These are phyloP conservation scores for Penicillium soppii DNA, from an alignment of 495 filamentous ascomycete genomes.

Conservation along the genomic window DNA sequence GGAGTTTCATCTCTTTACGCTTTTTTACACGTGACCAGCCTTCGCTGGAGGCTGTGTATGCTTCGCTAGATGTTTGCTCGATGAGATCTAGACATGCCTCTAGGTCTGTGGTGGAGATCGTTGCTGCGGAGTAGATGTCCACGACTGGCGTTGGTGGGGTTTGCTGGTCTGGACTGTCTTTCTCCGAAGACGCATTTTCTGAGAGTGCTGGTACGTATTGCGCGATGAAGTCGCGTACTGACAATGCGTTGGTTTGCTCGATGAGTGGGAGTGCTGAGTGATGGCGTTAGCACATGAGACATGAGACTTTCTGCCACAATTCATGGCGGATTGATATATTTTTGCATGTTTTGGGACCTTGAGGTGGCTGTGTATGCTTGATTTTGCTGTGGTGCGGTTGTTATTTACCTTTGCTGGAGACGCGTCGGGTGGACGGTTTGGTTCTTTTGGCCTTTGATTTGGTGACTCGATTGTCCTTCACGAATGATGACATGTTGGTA, in stretches of 20 bases:
- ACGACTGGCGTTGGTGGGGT: constrained; percentile 2
- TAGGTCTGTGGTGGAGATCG: constrained; percentile 54
- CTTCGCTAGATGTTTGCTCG: constrained; percentile 61
- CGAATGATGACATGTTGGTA: constrained; percentile 21
- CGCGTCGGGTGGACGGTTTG: constrained; percentile 12
- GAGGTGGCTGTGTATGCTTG: not conserved
- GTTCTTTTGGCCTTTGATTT: constrained; percentile 16
- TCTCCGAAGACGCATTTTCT: not conserved
- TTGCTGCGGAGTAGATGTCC: constrained; percentile 44
- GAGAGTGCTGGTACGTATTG: constrained; percentile 24
- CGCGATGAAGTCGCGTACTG: constrained; percentile 32
- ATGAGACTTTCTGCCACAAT: no score
- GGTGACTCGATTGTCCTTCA: constrained; percentile 24
- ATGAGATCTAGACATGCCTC: constrained; percentile 69
- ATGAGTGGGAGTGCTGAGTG: constrained; percentile 31
- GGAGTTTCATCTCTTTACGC: constrained; percentile 69
- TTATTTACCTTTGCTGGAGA: constrained; percentile 18
- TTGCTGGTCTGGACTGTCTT: not conserved
- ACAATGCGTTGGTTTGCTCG: constrained; percentile 43
- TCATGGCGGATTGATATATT: no score
- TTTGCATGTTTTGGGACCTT: not conserved
- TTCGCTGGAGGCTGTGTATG: constrained; percentile 61
- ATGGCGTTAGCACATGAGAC: constrained; percentile 1
- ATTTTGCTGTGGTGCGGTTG: not conserved
- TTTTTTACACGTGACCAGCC: constrained; percentile 76